Evolutionary conservation across 108 stramenopile species (phyloP).

Genomic region (Nitzschia sp.): DNA sequence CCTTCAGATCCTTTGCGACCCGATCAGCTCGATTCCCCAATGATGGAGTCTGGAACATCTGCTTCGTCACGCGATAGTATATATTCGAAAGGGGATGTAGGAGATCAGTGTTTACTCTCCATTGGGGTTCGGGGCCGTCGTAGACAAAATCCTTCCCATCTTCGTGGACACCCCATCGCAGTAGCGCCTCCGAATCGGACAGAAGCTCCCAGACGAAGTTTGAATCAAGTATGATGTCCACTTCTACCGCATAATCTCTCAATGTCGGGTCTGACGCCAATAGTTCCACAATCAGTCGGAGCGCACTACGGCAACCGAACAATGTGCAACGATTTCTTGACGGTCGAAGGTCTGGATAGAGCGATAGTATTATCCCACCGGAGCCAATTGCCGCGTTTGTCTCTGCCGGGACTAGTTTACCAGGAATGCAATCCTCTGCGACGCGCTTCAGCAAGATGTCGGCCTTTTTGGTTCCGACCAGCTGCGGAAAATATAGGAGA

Average conservation of each 20-base stretch:
- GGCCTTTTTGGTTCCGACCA: not conserved
- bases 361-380: conserved; percentile 20
- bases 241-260: conserved; percentile 18
- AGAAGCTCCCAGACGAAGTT: conserved; percentile 50
- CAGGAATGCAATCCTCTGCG: not conserved
- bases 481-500: conserved; percentile 41
- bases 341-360: conserved; percentile 47
- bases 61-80: conserved; percentile 43
- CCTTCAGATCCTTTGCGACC: conserved; percentile 17
- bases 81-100: conserved; percentile 50
- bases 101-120: conserved; percentile 44
- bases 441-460: not conserved
- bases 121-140: conserved; percentile 15
- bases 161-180: conserved; percentile 34
- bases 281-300: conserved; percentile 39
- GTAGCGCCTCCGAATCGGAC: conserved; percentile 26
- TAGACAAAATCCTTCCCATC: conserved; percentile 36
- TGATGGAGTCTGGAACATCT: conserved; percentile 6
- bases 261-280: conserved; percentile 20
- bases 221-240: conserved; percentile 51
- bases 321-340: conserved; percentile 50
- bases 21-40: conserved; percentile 2
- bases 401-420: not conserved
- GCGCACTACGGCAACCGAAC: conserved; percentile 41
- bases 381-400: not conserved